Evolutionary conservation across 352 stramenopile genomes (phyloP), one percentile per base, ranked within the genome.

Genomic region (Bremia lactucae): DNA sequence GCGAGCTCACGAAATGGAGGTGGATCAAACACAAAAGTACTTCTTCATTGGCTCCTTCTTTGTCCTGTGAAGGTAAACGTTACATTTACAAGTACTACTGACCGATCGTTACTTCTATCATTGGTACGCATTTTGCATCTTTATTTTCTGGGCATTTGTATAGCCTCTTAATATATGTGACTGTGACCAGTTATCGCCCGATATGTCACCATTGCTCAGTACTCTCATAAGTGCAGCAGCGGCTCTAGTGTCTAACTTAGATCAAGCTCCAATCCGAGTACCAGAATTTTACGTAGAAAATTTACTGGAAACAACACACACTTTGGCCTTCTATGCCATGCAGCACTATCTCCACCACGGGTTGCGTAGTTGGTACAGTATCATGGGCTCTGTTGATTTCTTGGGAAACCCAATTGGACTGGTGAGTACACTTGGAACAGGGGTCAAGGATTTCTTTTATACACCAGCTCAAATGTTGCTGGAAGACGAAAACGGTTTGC

Each of bases 391-490:
- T 2, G 72, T 96, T 1, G 85, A 92, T 28, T 85, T 95, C 20
- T 49, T 96, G 29, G 87, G 87, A 23, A 94, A 94, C 38, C 87
- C 87, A 1, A 87, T 94, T 22, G 85, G 86, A 1, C 72, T 96
- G 11, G 81, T 95, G 33, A 91, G 75, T 36, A 92, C 83, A 2
- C 52, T 96, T 6, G 83, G 83, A 22, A 81, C 85, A 0, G 88
- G 88, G 19, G 85, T 97, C 4, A 90, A 92, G 29, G 88, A 96
- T 45, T 97, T 97, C 60, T 97, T 97, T 49, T 96, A 96, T 57
- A 95, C 94, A 18, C 88, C 88, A 13, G 87, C 86, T 10, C 79
- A 96, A 54, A 95, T 95, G 64, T 61, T 97, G 11, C 65, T 97
- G 10, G 83, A 92, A 55, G 71, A 96, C 36, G 83, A 93, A 42